Evolutionary conservation across 2,329 filamentous ascomycete species (phyloP).

Genomic region (Trichoderma gracile): DNA sequence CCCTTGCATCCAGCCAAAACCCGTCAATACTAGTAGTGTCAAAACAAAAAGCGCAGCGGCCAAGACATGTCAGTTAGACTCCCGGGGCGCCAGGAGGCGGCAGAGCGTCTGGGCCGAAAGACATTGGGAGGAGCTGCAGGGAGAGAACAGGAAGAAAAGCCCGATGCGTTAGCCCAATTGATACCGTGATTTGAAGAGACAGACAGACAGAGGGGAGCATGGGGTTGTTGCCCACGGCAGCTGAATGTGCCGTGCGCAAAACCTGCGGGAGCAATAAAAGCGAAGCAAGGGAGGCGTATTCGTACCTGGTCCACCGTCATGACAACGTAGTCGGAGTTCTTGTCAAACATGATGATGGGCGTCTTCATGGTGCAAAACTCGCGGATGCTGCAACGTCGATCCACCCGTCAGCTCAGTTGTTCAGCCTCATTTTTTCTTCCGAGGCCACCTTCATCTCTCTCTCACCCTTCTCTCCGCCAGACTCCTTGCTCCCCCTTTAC

Average conservation of each 20-base stretch:
- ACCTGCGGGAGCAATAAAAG: too few relatives aligned
- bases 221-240: neutral
- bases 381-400: conserved; percentile 57
- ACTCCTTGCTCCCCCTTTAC: too few relatives aligned
- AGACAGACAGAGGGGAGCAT: too few relatives aligned
- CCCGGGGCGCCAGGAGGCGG: conserved; percentile 38
- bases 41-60: neutral
- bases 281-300: too few relatives aligned
- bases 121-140: conserved; percentile 63
- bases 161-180: conserved; percentile 23
- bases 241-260: neutral
- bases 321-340: conserved; percentile 70
- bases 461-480: neutral
- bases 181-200: too few relatives aligned
- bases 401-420: conserved; percentile 19
- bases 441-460: neutral
- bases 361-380: conserved; percentile 70
- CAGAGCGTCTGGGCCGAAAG: conserved; percentile 65
- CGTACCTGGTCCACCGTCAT: conserved; percentile 66
- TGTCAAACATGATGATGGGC: conserved; percentile 92
- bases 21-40: conserved; percentile 7
- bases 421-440: conserved; percentile 23
- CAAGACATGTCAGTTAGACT: neutral
- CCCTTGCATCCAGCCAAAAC: conserved; percentile 3
- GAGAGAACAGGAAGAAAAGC: neutral